Evolutionary conservation across 805 yeast genomes (phyloP), one percentile per base, ranked within the genome.

Genomic region (Cyberlindnera lachancei): DNA sequence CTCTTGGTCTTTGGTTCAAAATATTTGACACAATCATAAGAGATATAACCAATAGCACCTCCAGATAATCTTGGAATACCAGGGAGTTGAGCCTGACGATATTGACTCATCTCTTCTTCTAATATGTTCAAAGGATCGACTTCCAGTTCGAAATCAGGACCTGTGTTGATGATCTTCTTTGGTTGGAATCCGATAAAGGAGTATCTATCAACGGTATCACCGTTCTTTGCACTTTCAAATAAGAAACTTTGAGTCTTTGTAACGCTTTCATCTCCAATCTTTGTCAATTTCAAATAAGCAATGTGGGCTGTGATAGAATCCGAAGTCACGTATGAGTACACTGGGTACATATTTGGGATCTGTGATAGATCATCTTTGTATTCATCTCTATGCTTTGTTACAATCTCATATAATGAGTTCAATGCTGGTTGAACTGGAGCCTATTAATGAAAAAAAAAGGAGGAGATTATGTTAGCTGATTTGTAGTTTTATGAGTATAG

Each of bases 21-120:
- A 59, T 92, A 92, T 55, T 86, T 83, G 51, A 92, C 82, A 64
- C 99, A 92, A 58, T 92, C 99, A 51, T 92, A 92, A 1, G 96
- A 85, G 27, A 92, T 77, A 54, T 87, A 92, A 2, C 99, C 99
- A 34, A 90, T 71, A 6, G 97, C 97, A 42, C 99, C 99, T 36
- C 99, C 98, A 46, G 88, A 79, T 36, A 87, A 63, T 41, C 70
- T 73, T 11, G 95, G 85, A 30, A 88, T 63, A 25, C 94, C 94
- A 0, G 94, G 94, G 31, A 85, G 61, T 45, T 73, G 76, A 2
- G 88, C 85, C 50, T 84, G 86, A 34, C 66, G 71, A 49, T 70
- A 73, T 25, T 65, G 57, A 8, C 63, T 57, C 62, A 92, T 66
- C 53, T 90, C 96, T 27, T 71, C 44, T 53, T 92, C 95, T 41